Percentiles rank a stretch among this genome's conserved stretches.
Evolutionary conservation across 768 basidiomycete species (phyloP).

Genomic region (Pleurotus djamor): DNA sequence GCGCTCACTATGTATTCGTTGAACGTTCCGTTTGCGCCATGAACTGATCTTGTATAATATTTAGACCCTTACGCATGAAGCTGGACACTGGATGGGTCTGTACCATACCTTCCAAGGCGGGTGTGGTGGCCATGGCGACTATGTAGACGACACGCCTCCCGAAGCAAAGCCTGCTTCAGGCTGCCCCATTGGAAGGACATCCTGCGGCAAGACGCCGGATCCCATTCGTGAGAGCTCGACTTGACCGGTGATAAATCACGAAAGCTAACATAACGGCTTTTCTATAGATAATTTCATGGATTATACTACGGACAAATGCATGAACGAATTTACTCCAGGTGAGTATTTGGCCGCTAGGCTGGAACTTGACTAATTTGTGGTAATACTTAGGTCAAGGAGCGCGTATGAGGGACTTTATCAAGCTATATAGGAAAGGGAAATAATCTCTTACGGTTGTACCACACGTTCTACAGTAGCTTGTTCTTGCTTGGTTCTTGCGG

Average conservation of each 20-base stretch:
- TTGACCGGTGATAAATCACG: neutral
- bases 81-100: constrained; percentile 45
- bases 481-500: too few species aligned
- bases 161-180: constrained; percentile 30
- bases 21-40: constrained; percentile 13
- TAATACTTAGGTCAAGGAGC: neutral
- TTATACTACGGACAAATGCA: neutral
- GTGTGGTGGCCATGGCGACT: constrained; percentile 31
- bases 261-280: neutral
- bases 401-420: neutral
- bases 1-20: neutral
- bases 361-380: neutral
- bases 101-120: constrained; percentile 45
- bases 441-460: too few species aligned
- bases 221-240: neutral
- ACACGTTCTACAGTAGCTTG: too few species aligned
- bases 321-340: neutral
- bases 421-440: too few species aligned
- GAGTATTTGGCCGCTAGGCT: neutral
- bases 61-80: constrained; percentile 41
- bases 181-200: constrained; percentile 21
- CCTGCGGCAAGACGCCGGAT: constrained; percentile 1
- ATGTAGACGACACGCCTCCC: constrained; percentile 35
- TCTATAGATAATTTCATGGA: neutral
- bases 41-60: neutral